A percentile compares a stretch with the other conserved stretches of the same genome.
These are phyloP conservation scores for Cutaneotrichosporon mucoides DNA, from an alignment of 1,284 basidiomycete species.

Conservation along the genomic window DNA sequence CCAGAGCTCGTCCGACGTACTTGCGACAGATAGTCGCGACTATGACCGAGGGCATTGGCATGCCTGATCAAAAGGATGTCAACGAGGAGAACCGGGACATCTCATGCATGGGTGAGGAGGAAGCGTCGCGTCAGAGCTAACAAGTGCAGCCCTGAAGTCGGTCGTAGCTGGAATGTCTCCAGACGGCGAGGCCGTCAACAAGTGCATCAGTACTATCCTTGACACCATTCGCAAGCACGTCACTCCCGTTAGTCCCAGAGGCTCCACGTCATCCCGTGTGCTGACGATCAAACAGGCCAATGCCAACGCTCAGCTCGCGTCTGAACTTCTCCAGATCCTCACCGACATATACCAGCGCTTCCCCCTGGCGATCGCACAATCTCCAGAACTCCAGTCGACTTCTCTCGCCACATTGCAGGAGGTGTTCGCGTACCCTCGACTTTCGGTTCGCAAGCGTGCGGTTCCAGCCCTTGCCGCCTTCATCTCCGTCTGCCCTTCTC, in stretches of 20 bases:
- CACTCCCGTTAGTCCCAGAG: slow-evolving; percentile 31
- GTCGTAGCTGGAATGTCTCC: slow-evolving; percentile 73
- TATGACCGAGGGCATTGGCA: slow-evolving; percentile 26
- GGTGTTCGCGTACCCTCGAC: slow-evolving; percentile 67
- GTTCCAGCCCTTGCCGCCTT: slow-evolving; percentile 64
- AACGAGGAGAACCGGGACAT: slow-evolving; percentile 65
- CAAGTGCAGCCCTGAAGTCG: slow-evolving; percentile 73
- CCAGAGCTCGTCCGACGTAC: slow-evolving; percentile 53
- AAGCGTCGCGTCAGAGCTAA: slow-evolving; percentile 47
- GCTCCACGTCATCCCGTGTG: slow-evolving; percentile 3
- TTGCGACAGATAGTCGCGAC: slow-evolving; percentile 85
- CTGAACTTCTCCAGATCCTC: slow-evolving; percentile 86
- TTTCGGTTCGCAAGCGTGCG: slow-evolving; percentile 83
- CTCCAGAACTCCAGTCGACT: slow-evolving; percentile 51
- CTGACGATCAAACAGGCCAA: slow-evolving; percentile 48
- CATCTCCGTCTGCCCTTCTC: slow-evolving; percentile 27
- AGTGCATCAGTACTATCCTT: slow-evolving; percentile 5
- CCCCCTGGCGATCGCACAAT: slow-evolving; percentile 61
- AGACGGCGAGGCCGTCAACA: slow-evolving; percentile 1
- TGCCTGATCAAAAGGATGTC: slow-evolving; percentile 19
- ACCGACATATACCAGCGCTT: slow-evolving; percentile 87
- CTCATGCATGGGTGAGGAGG: slow-evolving; percentile 65
- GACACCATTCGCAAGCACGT: slow-evolving; percentile 60
- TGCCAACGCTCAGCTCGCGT: slow-evolving; percentile 70
- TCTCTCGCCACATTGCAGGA: slow-evolving; percentile 70